Conservation (phyloP, 2,329 filamentous ascomycete species). For the Bipolaris oryzae region DNA sequence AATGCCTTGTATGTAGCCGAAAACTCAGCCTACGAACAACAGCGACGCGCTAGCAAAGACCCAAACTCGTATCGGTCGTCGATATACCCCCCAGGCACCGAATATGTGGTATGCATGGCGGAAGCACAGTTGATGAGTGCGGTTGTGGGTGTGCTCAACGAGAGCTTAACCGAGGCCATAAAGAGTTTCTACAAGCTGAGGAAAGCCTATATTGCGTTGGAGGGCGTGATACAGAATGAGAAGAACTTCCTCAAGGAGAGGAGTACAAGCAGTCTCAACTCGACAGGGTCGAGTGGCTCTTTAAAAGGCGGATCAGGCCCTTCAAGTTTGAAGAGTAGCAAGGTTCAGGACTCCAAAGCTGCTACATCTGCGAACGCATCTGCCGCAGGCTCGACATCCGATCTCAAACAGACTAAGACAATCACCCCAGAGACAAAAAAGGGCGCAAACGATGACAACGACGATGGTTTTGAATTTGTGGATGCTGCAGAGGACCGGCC, state of each 20-base stretch:
- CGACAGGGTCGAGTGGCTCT: slow-evolving; percentile 25
- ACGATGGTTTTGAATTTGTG: slow-evolving; percentile 58
- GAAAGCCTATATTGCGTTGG: slow-evolving; percentile 83
- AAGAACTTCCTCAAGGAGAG: slow-evolving; percentile 59
- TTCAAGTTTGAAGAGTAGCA: slow-evolving; percentile 18
- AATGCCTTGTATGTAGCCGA: slow-evolving; percentile 76
- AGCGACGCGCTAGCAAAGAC: slow-evolving; percentile 74
- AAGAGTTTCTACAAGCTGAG: slow-evolving; percentile 91
- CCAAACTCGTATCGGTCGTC: slow-evolving; percentile 60
- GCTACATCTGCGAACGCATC: slow-evolving; percentile 14
- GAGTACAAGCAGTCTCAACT: slow-evolving; percentile 43
- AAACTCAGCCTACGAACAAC: slow-evolving; percentile 74
- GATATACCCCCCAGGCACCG: slow-evolving; percentile 82
- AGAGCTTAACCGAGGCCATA: slow-evolving; percentile 88
- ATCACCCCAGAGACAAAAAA: slow-evolving; percentile 14
- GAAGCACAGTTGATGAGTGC: slow-evolving; percentile 89
- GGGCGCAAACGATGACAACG: slow-evolving; percentile 32
- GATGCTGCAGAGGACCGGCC: slow-evolving; percentile 61
- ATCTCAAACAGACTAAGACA: slow-evolving; percentile 19
- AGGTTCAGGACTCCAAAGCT: slow-evolving; percentile 9
- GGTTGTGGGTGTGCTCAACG: slow-evolving; percentile 86
- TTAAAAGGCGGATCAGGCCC: slow-evolving; percentile 29
- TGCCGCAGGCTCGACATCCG: slow-evolving; percentile 25
- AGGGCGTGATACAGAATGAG: slow-evolving; percentile 78
- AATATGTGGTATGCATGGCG: slow-evolving; percentile 83